Conservation (phyloP, 148 eudicot genomes). For the Persicaria tinctoria region DNA sequence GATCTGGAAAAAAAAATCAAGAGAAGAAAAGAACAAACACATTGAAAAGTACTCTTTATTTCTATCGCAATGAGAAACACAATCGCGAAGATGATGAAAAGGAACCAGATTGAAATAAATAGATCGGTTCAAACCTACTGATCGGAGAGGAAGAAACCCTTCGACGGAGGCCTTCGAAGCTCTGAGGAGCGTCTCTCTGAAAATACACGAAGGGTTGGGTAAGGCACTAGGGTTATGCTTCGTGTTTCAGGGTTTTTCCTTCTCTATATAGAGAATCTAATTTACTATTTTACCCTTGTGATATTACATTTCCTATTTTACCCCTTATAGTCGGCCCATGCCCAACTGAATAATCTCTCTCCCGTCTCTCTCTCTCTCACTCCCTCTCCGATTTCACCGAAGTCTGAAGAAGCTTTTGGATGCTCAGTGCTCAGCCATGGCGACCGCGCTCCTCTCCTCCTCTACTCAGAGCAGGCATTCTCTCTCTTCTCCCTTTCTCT, state of each 20-base stretch:
- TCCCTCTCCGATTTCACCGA: background rate
- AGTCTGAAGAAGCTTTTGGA: background rate
- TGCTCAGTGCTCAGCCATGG: conserved; percentile 2
- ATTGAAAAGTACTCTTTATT: background rate
- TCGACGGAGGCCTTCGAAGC: background rate
- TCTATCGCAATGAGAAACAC: background rate
- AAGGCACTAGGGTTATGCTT: conserved; percentile 2
- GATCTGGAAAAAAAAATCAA: background rate
- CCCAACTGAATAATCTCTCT: background rate
- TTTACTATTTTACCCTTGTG: background rate
- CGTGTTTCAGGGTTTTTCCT: background rate
- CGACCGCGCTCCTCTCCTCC: conserved; percentile 5
- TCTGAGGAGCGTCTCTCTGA: background rate
- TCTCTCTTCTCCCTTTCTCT: background rate
- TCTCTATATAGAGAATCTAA: background rate
- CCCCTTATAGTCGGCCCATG: background rate
- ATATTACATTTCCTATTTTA: background rate
- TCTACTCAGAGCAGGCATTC: conserved; percentile 11
- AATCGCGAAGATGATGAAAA: background rate
- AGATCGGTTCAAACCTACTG: conserved; percentile 1
- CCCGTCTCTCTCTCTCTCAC: background rate
- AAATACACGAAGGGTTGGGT: background rate
- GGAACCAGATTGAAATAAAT: background rate
- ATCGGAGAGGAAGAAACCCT: conserved; percentile 8
- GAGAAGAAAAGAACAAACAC: background rate